These are phyloP conservation scores for Penicillium sp. DNA, from an alignment of 2,329 filamentous ascomycete species.

Conservation along the genomic window DNA sequence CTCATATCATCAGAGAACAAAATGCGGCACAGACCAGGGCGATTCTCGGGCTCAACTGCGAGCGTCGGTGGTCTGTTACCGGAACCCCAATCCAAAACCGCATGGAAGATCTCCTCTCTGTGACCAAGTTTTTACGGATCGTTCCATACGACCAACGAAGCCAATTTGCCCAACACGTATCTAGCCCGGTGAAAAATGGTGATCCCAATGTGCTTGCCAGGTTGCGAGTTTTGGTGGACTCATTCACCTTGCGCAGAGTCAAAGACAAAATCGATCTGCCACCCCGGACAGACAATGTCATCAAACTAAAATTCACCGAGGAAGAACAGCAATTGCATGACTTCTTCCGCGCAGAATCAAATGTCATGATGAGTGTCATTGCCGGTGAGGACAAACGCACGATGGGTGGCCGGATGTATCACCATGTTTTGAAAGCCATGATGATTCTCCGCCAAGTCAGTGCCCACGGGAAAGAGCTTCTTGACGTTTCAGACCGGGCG, in stretches of 20 bases:
- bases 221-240: slow-evolving; percentile 84
- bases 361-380: slow-evolving; percentile 75
- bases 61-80: slow-evolving; percentile 93
- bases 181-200: slow-evolving; percentile 81
- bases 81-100: slow-evolving; percentile 95
- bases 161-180: slow-evolving; percentile 76
- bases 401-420: slow-evolving; percentile 83
- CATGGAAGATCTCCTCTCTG: slow-evolving; percentile 81
- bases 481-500: slow-evolving; percentile 79
- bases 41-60: slow-evolving; percentile 74
- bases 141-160: slow-evolving; percentile 78
- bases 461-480: slow-evolving; percentile 87
- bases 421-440: slow-evolving; percentile 89
- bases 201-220: slow-evolving; percentile 78
- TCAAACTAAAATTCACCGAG: slow-evolving; percentile 71
- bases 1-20: slow-evolving; percentile 88
- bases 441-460: slow-evolving; percentile 85
- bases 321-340: slow-evolving; percentile 79
- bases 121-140: slow-evolving; percentile 81
- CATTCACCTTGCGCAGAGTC: slow-evolving; percentile 85
- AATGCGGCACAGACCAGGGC: slow-evolving; percentile 79
- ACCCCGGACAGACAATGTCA: slow-evolving; percentile 67
- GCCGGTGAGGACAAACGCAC: slow-evolving; percentile 63
- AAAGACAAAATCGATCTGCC: slow-evolving; percentile 90
- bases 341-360: slow-evolving; percentile 77